Evolutionary conservation across 2,329 filamentous ascomycete species (phyloP).

Genomic region (Arachnopeziza araneosa): DNA sequence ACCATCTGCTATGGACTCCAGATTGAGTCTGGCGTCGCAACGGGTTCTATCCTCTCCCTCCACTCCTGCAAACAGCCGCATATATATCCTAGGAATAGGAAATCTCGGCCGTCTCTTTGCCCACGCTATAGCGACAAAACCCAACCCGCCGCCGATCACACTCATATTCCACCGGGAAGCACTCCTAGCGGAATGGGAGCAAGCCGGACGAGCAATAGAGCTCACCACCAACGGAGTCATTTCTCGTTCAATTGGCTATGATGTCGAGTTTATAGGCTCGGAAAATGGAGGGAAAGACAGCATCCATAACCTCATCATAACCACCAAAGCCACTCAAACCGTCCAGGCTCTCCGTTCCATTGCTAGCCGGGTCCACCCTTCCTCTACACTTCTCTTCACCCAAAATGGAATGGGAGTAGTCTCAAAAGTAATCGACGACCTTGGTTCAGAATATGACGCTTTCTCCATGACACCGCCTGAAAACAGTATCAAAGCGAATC

Average conservation of each 20-base stretch:
- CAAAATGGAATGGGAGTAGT: constrained; percentile 82
- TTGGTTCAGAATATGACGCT: constrained; percentile 47
- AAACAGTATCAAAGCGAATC: background rate
- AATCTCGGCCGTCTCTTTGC: constrained; percentile 79
- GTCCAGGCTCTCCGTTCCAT: constrained; percentile 55
- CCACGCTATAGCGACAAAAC: constrained; percentile 53
- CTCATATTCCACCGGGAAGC: constrained; percentile 65
- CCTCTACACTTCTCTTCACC: constrained; percentile 72
- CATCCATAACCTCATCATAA: constrained; percentile 71
- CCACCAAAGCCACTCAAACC: constrained; percentile 68
- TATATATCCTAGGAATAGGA: constrained; percentile 75
- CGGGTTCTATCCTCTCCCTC: background rate
- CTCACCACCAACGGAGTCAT: constrained; percentile 19
- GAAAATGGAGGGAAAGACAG: constrained; percentile 2
- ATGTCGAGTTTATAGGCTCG: constrained; percentile 14
- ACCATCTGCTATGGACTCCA: background rate
- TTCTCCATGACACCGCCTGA: background rate
- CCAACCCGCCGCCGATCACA: constrained; percentile 65
- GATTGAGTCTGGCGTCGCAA: background rate
- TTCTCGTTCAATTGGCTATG: constrained; percentile 12
- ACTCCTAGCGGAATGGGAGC: constrained; percentile 36
- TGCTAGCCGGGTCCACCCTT: constrained; percentile 52
- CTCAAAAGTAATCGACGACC: constrained; percentile 49
- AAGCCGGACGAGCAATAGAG: constrained; percentile 31
- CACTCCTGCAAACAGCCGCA: background rate